These are phyloP conservation scores for Dillenia suffruticosa DNA, from an alignment of 164 flowering plant genomes.

Conservation along the genomic window DNA sequence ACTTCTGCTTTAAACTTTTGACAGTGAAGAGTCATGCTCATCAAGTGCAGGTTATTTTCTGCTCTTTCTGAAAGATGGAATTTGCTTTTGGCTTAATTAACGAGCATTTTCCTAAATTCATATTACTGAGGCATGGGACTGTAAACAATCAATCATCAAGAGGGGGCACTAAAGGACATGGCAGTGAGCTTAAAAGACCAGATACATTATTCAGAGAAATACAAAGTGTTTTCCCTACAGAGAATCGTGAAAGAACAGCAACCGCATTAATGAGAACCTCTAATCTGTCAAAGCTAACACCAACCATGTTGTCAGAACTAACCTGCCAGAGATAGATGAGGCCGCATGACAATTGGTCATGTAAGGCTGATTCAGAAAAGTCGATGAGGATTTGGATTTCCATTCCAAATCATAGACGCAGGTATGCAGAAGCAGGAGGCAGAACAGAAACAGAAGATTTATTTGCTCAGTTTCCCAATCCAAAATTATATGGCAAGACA, in stretches of 20 bases:
- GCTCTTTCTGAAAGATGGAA: not conserved
- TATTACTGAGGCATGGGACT: constrained; percentile 38
- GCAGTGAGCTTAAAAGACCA: constrained; percentile 10
- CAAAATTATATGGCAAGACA: constrained; percentile 10
- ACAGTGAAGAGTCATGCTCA: constrained; percentile 77
- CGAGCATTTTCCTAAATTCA: constrained; percentile 8
- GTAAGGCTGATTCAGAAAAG: constrained; percentile 23
- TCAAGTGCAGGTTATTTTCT: constrained; percentile 56
- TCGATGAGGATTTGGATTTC: constrained; percentile 14
- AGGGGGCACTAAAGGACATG: constrained; percentile 16
- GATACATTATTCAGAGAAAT: constrained; percentile 9
- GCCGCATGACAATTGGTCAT: constrained; percentile 16
- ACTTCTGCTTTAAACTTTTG: constrained; percentile 7
- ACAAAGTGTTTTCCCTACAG: constrained; percentile 8
- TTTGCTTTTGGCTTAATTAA: not conserved
- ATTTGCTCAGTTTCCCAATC: constrained; percentile 16
- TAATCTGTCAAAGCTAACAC: constrained; percentile 17
- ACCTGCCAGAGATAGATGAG: constrained; percentile 16
- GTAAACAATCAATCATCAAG: constrained; percentile 15
- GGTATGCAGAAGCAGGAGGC: not conserved
- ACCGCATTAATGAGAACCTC: constrained; percentile 13
- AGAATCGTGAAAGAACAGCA: constrained; percentile 12
- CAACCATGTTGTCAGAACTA: constrained; percentile 7
- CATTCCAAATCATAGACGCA: constrained; percentile 9
- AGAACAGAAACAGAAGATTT: constrained; percentile 18